phyloP scores from a whole-genome alignment of 208 protist species.

The Jaenimonas drosophilae region DNA sequence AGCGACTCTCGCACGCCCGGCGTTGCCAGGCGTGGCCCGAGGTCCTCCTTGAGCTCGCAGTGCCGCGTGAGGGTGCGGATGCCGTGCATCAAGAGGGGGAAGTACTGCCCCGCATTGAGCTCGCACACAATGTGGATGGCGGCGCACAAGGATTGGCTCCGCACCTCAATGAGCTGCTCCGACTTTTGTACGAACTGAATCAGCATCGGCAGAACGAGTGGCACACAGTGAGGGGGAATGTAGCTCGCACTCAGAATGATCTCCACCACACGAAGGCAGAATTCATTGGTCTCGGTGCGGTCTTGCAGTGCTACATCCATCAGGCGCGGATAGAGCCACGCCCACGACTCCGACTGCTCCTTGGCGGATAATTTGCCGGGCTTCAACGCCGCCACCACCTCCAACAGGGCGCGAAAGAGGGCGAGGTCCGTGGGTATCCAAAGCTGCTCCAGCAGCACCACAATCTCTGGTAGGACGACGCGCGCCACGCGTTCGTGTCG shows the following conservation, averaged over 20 bases:
- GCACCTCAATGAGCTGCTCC: conserved; percentile 81
- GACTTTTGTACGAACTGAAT: conserved; percentile 77
- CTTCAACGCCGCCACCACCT: conserved; percentile 82
- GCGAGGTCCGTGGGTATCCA: conserved; percentile 73
- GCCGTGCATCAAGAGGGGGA: conserved; percentile 68
- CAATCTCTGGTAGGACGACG: conserved; percentile 80
- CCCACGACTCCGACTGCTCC: conserved; percentile 85
- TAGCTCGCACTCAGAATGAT: conserved; percentile 82
- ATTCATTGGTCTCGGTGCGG: conserved; percentile 72
- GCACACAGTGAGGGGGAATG: conserved; percentile 86
- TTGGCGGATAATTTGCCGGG: conserved; percentile 84
- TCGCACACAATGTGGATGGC: conserved; percentile 83
- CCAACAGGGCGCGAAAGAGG: conserved; percentile 75
- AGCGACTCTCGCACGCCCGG: conserved; percentile 63
- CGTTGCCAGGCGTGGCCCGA: conserved; percentile 72
- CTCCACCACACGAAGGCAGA: conserved; percentile 81
- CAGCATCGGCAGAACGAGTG: conserved; percentile 77
- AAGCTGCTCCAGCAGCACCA: conserved; percentile 82
- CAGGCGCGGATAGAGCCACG: conserved; percentile 86
- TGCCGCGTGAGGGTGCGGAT: conserved; percentile 78
- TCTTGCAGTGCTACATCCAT: conserved; percentile 86
- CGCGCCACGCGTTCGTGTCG: conserved; percentile 80
- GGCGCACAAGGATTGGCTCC: conserved; percentile 71
- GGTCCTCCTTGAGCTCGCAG: conserved; percentile 72
- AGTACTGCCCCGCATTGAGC: conserved; percentile 81